These are phyloP conservation scores for Daedalea quercina DNA, from an alignment of 768 basidiomycete species.

Conservation along the genomic window DNA sequence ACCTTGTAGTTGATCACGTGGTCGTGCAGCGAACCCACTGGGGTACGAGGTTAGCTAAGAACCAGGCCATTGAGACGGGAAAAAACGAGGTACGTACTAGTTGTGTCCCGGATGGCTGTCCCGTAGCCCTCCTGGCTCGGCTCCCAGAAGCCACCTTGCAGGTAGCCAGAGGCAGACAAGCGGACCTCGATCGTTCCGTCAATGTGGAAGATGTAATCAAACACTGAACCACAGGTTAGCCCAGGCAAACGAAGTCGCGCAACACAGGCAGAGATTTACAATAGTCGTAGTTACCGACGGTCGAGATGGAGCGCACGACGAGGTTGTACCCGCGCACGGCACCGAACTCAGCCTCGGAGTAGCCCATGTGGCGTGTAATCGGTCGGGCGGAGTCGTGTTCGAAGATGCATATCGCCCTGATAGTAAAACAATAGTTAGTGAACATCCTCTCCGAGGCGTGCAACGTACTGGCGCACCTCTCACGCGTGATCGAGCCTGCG, in stretches of 20 bases:
- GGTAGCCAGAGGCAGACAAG: slow-evolving; percentile 60
- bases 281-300: slow-evolving; percentile 60
- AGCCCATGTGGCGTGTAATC: slow-evolving; percentile 51
- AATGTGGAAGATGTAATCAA: slow-evolving; percentile 60
- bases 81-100: slow-evolving; percentile 32
- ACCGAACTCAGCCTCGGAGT: slow-evolving; percentile 47
- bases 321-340: slow-evolving; percentile 56
- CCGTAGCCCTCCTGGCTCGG: slow-evolving; percentile 44
- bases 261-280: slow-evolving; percentile 18
- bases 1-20: slow-evolving; percentile 64
- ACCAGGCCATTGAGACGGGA: neutral
- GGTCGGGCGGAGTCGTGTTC: slow-evolving; percentile 56
- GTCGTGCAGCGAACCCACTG: slow-evolving; percentile 63
- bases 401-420: slow-evolving; percentile 53
- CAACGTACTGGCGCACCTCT: slow-evolving; percentile 21
- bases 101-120: slow-evolving; percentile 44
- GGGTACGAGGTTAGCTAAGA: neutral
- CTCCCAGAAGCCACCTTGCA: slow-evolving; percentile 60
- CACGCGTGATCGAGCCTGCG: slow-evolving; percentile 35
- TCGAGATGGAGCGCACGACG: slow-evolving; percentile 48
- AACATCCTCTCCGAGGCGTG: too few species aligned
- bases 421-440: too few species aligned
- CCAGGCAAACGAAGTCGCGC: neutral
- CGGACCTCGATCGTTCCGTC: slow-evolving; percentile 68
- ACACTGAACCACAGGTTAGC: slow-evolving; percentile 22